Percentiles rank a stretch among this genome's conserved stretches.
These are phyloP conservation scores for Talaromyces sp. DNA, from an alignment of 2,329 filamentous ascomycete genomes.

Conservation along the genomic window DNA sequence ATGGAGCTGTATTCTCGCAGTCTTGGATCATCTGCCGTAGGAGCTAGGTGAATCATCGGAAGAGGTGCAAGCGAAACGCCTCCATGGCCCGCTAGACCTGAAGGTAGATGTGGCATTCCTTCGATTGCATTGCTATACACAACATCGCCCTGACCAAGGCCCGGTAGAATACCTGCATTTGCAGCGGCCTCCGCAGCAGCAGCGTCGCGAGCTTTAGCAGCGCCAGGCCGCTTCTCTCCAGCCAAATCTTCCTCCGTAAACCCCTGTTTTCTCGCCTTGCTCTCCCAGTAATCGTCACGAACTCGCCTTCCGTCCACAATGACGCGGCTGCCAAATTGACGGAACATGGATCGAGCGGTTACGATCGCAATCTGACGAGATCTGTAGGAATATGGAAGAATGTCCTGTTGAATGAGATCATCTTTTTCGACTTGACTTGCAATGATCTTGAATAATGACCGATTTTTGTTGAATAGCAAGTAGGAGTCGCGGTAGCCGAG, in stretches of 20 bases:
- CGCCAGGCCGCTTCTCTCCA: constrained; percentile 91
- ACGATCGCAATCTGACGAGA: constrained; percentile 99
- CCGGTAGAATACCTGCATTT: constrained; percentile 53
- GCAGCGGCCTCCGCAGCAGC: constrained; percentile 63
- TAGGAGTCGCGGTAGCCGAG: constrained; percentile 97
- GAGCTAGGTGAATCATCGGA: constrained; percentile 75
- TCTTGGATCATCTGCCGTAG: constrained; percentile 71
- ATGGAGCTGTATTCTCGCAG: constrained; percentile 78
- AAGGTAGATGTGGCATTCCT: constrained; percentile 62
- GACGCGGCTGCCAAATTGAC: constrained; percentile 92
- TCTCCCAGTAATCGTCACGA: constrained; percentile 98
- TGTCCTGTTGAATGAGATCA: constrained; percentile 89
- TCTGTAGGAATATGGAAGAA: constrained; percentile 92
- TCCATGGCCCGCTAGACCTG: constrained; percentile 63
- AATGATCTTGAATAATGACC: constrained; percentile 95
- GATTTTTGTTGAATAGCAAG: constrained; percentile 95
- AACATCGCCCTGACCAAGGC: constrained; percentile 73
- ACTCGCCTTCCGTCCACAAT: constrained; percentile 86
- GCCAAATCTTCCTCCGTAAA: constrained; percentile 96
- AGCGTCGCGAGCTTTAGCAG: constrained; percentile 79
- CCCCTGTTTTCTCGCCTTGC: constrained; percentile 91
- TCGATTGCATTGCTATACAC: constrained; percentile 77
- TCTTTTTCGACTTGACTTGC: constrained; percentile 95
- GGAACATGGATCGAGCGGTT: constrained; percentile 95
- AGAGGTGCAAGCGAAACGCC: constrained; percentile 63